Conservation (phyloP, 2,329 filamentous ascomycete species). For the Pyricularia sp. region DNA sequence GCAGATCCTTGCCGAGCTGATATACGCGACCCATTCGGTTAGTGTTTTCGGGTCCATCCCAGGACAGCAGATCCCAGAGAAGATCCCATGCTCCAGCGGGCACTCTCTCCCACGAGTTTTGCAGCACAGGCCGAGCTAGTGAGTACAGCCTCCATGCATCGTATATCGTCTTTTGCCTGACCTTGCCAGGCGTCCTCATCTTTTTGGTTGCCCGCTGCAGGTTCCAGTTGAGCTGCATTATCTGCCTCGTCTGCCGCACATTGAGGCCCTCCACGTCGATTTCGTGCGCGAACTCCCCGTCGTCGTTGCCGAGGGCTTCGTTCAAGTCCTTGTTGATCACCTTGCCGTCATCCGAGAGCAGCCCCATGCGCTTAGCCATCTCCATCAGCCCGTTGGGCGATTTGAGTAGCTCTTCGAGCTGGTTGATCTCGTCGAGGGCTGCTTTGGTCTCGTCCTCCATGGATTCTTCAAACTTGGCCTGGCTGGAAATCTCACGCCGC, state of each 20-base stretch:
- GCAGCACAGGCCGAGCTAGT: slow-evolving; percentile 28
- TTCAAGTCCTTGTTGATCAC: not conserved
- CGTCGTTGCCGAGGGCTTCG: slow-evolving; percentile 13
- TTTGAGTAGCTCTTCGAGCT: slow-evolving; percentile 24
- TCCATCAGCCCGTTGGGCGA: slow-evolving; percentile 12
- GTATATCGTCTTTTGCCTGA: slow-evolving; percentile 14
- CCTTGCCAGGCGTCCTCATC: slow-evolving; percentile 18
- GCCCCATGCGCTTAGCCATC: slow-evolving; percentile 12
- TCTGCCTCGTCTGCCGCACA: slow-evolving; percentile 9
- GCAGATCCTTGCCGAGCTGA: slow-evolving; percentile 52
- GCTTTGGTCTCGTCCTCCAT: slow-evolving; percentile 21
- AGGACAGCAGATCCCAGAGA: slow-evolving; percentile 51
- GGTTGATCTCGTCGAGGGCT: slow-evolving; percentile 21
- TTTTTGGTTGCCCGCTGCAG: slow-evolving; percentile 19
- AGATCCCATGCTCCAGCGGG: slow-evolving; percentile 48
- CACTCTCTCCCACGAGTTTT: slow-evolving; percentile 37
- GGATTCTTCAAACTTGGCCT: slow-evolving; percentile 30
- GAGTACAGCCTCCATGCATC: slow-evolving; percentile 37
- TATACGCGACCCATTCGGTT: slow-evolving; percentile 49
- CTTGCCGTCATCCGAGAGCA: not conserved
- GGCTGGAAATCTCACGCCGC: slow-evolving; percentile 23
- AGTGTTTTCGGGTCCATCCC: slow-evolving; percentile 31
- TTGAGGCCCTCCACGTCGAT: slow-evolving; percentile 13
- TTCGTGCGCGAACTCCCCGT: slow-evolving; percentile 9
- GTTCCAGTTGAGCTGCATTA: slow-evolving; percentile 16